phyloP scores from a whole-genome alignment of 2,329 filamentous ascomycete genomes.

The Hypoxylon sp. region DNA sequence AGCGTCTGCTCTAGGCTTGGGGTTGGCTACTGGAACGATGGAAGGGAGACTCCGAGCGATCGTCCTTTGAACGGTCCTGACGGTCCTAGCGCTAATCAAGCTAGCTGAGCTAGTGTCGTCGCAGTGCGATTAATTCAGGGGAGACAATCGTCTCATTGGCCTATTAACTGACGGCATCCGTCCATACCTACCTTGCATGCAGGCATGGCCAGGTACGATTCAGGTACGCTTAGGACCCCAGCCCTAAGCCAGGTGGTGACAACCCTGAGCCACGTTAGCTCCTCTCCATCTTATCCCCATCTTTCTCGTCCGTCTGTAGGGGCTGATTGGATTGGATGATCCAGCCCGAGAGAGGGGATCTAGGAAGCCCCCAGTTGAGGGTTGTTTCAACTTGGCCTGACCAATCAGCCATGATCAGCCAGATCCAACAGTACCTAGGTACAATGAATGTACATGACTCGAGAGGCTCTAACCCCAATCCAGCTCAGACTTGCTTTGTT shows the following conservation, averaged over 20 bases:
- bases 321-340: constrained; percentile 26
- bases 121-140: constrained; percentile 20
- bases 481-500: constrained; percentile 13
- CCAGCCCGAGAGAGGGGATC: constrained; percentile 27
- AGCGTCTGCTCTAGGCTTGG: neutral
- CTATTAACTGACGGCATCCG: constrained; percentile 23
- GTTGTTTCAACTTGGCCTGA: constrained; percentile 35
- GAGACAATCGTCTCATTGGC: constrained; percentile 28
- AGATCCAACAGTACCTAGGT: constrained; percentile 27
- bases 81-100: constrained; percentile 27
- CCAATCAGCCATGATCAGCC: constrained; percentile 28
- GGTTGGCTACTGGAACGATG: constrained; percentile 3
- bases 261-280: constrained; percentile 35
- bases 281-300: constrained; percentile 14
- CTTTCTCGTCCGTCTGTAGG: neutral
- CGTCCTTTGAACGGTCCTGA: constrained; percentile 24
- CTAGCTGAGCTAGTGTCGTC: constrained; percentile 19
- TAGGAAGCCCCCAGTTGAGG: constrained; percentile 24
- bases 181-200: constrained; percentile 42
- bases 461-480: constrained; percentile 23
- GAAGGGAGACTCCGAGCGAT: constrained; percentile 13
- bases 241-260: constrained; percentile 36
- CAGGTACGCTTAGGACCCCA: constrained; percentile 28
- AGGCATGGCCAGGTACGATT: constrained; percentile 34
- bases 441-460: constrained; percentile 25